A percentile compares a stretch with the other conserved stretches of the same genome.
phyloP scores from a whole-genome alignment of 257 asterid species.

The Paraleonurus japonicus region DNA sequence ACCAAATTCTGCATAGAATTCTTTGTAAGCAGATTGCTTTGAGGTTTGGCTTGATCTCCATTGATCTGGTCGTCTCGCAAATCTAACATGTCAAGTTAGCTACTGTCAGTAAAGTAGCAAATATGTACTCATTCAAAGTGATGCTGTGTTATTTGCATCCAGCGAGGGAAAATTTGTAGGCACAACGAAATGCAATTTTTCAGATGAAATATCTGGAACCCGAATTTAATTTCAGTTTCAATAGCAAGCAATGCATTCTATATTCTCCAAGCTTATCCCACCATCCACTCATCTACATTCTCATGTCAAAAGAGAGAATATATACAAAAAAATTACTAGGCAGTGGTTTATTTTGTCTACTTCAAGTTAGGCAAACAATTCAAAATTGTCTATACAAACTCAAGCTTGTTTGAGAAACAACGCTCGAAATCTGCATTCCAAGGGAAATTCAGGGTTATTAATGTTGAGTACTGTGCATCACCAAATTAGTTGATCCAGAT shows the following conservation, averaged over 20 bases:
- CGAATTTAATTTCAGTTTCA: not conserved
- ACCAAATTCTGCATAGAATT: conserved; percentile 74
- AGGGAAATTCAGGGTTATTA: not conserved
- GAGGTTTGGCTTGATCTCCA: conserved; percentile 86
- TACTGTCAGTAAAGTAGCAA: not conserved
- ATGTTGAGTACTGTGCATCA: not conserved
- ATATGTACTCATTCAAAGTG: not conserved
- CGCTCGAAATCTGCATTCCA: not conserved
- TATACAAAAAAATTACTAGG: not conserved
- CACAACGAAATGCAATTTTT: not conserved
- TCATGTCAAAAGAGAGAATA: not conserved
- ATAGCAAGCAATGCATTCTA: not conserved
- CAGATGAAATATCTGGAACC: not conserved
- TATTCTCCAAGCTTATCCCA: not conserved
- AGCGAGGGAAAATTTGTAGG: not conserved
- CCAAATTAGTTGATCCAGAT: conserved; percentile 6
- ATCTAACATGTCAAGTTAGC: conserved; percentile 40
- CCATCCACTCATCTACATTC: not conserved
- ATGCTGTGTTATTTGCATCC: not conserved
- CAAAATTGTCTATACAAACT: not conserved
- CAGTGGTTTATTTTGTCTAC: not conserved
- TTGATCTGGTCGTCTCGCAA: conserved; percentile 65
- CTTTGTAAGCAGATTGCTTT: conserved; percentile 62
- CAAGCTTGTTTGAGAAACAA: not conserved
- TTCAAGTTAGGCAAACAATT: not conserved